Percentiles rank a stretch among this genome's conserved stretches.
phyloP scores from a whole-genome alignment of 768 basidiomycete genomes.

The Lenzites betulinus region DNA sequence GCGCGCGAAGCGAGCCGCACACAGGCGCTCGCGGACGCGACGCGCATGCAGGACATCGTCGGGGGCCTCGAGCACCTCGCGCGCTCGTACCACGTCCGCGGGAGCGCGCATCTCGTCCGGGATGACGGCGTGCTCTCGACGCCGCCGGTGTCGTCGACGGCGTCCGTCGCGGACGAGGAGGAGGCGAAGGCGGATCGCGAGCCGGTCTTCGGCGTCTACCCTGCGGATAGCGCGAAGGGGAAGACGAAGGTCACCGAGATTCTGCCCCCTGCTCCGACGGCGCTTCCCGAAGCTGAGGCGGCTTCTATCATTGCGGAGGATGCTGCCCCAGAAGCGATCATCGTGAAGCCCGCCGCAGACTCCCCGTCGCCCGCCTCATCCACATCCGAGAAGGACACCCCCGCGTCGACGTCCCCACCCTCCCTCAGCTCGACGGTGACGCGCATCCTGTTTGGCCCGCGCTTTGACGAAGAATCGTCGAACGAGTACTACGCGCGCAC shows the following conservation, averaged over 20 bases:
- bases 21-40: constrained; percentile 47
- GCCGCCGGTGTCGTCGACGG: constrained; percentile 13
- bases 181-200: constrained; percentile 16
- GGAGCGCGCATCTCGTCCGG: neutral
- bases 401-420: neutral
- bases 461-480: constrained; percentile 9
- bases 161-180: constrained; percentile 14
- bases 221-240: neutral
- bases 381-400: neutral
- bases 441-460: neutral
- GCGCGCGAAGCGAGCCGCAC: constrained; percentile 51
- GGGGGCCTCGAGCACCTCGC: constrained; percentile 50
- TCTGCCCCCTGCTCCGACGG: neutral
- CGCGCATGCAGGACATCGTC: constrained; percentile 51
- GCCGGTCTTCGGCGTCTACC: constrained; percentile 1
- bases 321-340: neutral
- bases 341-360: neutral
- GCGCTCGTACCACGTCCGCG: constrained; percentile 39
- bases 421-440: neutral
- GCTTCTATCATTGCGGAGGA: neutral
- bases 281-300: neutral
- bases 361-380: neutral
- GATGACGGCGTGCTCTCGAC: constrained; percentile 1
- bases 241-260: neutral
- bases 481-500: constrained; percentile 30